Evolutionary conservation across 2,329 filamentous ascomycete species (phyloP), one percentile per base, ranked within the genome.

Genomic region (Thermomyces lanuginosus): DNA sequence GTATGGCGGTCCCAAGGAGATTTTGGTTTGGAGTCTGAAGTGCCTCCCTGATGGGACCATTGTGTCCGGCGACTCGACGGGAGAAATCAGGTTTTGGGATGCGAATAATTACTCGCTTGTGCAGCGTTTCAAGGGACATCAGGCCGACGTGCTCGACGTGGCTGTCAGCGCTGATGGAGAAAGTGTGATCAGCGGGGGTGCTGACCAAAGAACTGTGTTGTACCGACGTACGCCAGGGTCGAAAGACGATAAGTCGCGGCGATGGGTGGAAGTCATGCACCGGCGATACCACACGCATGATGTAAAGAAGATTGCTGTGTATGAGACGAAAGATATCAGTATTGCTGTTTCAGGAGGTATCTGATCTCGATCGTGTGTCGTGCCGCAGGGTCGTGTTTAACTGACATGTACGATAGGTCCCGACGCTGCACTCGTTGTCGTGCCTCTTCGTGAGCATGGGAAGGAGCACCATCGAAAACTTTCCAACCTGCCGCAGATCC

Each of bases 21-120:
- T 84, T 30, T 72, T 95, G 26, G 78, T 92, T 8, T 98, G 89
- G 89, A 76, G 81, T 27, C 76, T 98, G 35, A 92, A 83, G 53
- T 82, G 78, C 44, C 63, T 95, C 16, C 70, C 77, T 6, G 78
- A 80, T 43, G 84, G 83, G 26, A 82, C 89, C 39, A 89, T 98
- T 35, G 75, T 95, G 8, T 92, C 84, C 2, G 89, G 82, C 26
- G 89, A 98, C 49, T 95, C 89, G 3, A 84, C 83, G 4, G 89
- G 89, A 16, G 83, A 95, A 48, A 66, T 98, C 21, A 75, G 81
- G 38, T 80, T 95, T 46, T 98, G 84, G 77, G 82, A 92, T 47
- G 81, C 82, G 30, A 84, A 79, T 56, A 92, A 81, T 28, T 92
- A 86, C 50, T 84, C 83, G 4, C 72, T 92, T 41, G 66, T 72